A percentile compares a stretch with the other conserved stretches of the same genome.
Conservation (phyloP, 2,329 filamentous ascomycete genomes). For the Cladophialophora carrionii region DNA sequence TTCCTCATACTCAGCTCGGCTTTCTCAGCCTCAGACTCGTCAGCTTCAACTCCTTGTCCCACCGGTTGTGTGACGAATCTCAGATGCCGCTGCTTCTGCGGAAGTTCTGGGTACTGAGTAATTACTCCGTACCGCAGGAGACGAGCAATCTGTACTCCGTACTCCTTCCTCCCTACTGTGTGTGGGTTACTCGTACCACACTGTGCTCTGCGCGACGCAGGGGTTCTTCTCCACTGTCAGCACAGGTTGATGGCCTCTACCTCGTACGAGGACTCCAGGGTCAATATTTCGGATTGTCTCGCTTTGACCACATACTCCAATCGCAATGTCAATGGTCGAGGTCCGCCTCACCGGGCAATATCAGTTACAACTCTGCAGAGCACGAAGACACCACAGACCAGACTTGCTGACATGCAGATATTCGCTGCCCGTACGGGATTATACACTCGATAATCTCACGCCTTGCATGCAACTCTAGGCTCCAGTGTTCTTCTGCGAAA, state of each 20-base stretch:
- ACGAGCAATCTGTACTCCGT: not conserved
- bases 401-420: conserved; percentile 23
- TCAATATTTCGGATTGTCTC: not conserved
- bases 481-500: conserved; percentile 16
- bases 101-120: no score
- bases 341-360: conserved; percentile 5
- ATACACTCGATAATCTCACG: conserved; percentile 18
- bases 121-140: no score
- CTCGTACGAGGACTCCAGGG: not conserved
- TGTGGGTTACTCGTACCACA: no score
- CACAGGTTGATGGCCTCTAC: not conserved
- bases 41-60: conserved; percentile 23
- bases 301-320: not conserved
- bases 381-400: not conserved
- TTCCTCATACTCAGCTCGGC: conserved; percentile 22
- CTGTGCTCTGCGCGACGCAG: not conserved
- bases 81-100: conserved; percentile 3
- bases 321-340: not conserved
- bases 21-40: conserved; percentile 32
- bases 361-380: not conserved
- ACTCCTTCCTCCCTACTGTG: no score
- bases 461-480: conserved; percentile 12
- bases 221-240: conserved; percentile 9
- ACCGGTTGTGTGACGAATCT: conserved; percentile 15
- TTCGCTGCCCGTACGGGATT: conserved; percentile 13